Conservation (phyloP, 2,329 filamentous ascomycete genomes). For the Tricladium varicosporioides region DNA sequence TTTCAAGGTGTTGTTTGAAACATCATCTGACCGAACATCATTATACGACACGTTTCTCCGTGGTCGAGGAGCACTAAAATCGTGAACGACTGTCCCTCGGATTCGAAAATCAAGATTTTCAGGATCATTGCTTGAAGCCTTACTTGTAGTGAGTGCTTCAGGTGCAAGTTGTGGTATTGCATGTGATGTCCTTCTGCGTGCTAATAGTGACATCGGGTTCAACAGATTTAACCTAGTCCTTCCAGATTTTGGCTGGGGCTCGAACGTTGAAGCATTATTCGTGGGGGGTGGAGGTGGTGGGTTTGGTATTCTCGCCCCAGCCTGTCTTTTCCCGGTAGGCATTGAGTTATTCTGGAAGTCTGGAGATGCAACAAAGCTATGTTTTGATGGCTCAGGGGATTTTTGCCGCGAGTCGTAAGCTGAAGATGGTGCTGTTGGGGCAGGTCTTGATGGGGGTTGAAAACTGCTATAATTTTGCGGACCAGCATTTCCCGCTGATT, state of each 20-base stretch:
- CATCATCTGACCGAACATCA: constrained; percentile 21
- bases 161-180: constrained; percentile 29
- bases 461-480: constrained; percentile 16
- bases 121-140: constrained; percentile 28
- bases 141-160: constrained; percentile 23
- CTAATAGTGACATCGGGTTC: constrained; percentile 39
- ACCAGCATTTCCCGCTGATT: constrained; percentile 25
- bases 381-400: constrained; percentile 15
- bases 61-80: constrained; percentile 60
- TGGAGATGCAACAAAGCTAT: constrained; percentile 15
- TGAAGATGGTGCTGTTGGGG: no score
- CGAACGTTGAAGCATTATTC: constrained; percentile 20
- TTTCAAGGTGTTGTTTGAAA: neutral
- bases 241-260: constrained; percentile 26
- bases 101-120: constrained; percentile 61
- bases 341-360: constrained; percentile 22
- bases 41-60: constrained; percentile 39
- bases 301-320: constrained; percentile 27
- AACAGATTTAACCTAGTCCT: constrained; percentile 36
- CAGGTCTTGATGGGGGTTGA: constrained; percentile 7
- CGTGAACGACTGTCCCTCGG: constrained; percentile 61
- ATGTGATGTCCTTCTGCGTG: constrained; percentile 33
- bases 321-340: constrained; percentile 23
- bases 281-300: constrained; percentile 22
- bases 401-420: constrained; percentile 13